These are phyloP conservation scores for Pythium phragmiticola DNA, from an alignment of 352 stramenopile species.

Conservation along the genomic window DNA sequence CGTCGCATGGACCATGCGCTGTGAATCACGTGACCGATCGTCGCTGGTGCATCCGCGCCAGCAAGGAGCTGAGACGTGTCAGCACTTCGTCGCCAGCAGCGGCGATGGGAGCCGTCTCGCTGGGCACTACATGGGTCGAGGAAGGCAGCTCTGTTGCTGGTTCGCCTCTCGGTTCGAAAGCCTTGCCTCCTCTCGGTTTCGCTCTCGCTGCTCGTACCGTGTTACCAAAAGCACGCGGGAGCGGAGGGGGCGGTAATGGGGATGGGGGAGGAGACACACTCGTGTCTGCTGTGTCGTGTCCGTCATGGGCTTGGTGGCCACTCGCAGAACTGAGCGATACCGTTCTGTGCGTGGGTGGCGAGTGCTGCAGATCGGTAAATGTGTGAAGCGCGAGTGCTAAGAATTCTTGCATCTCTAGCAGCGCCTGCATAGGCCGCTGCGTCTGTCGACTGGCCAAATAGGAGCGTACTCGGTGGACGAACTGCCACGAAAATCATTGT, in stretches of 20 bases:
- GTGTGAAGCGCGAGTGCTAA: conserved; percentile 16
- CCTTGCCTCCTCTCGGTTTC: background rate
- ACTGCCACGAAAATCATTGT: conserved; percentile 8
- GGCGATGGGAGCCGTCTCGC: background rate
- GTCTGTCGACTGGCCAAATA: conserved; percentile 9
- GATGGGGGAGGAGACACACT: conserved; percentile 19
- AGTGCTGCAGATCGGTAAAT: conserved; percentile 7
- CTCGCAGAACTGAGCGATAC: conserved; percentile 19
- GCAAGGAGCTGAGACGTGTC: conserved; percentile 11
- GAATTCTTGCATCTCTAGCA: conserved; percentile 23
- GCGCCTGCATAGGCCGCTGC: conserved; percentile 3
- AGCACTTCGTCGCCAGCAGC: conserved; percentile 13
- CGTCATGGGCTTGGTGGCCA: conserved; percentile 15
- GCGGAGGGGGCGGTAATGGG: conserved; percentile 24
- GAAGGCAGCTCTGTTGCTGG: background rate
- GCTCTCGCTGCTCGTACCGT: background rate
- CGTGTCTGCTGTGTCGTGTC: conserved; percentile 1
- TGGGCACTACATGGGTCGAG: background rate
- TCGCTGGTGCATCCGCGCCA: conserved; percentile 22
- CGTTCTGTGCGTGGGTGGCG: background rate
- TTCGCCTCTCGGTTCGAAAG: background rate
- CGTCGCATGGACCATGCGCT: too few species aligned
- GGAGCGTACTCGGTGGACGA: conserved; percentile 18
- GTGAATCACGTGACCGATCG: background rate
- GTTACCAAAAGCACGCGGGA: conserved; percentile 17